Percentiles rank a stretch among this genome's conserved stretches.
Conservation (phyloP, 2,329 filamentous ascomycete species). For the Helminthosporium solani region DNA sequence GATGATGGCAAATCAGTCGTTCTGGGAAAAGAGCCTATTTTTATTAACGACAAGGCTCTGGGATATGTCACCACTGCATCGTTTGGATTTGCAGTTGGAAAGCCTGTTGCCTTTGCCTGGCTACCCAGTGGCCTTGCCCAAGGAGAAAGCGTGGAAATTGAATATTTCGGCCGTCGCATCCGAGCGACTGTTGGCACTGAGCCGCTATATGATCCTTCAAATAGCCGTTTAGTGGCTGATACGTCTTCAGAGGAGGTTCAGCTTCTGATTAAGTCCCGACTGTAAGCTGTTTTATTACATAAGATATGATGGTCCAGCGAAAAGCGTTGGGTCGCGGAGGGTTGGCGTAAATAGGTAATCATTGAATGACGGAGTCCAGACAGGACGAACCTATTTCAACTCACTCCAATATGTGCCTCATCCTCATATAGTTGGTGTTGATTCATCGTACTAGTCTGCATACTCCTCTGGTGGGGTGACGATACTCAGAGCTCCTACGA, state of each 20-base stretch:
- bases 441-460: too few species aligned
- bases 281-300: not conserved
- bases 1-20: conserved; percentile 59
- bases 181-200: conserved; percentile 56
- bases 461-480: too few species aligned
- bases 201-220: conserved; percentile 50
- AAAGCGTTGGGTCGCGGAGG: not conserved
- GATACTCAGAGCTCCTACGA: too few species aligned
- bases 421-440: too few species aligned
- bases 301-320: not conserved
- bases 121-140: conserved; percentile 51
- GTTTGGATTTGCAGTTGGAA: conserved; percentile 61
- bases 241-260: not conserved
- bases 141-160: conserved; percentile 57
- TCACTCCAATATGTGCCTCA: not conserved
- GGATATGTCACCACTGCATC: conserved; percentile 64
- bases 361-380: not conserved
- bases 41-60: conserved; percentile 46
- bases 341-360: not conserved
- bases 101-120: conserved; percentile 61
- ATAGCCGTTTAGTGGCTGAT: conserved; percentile 34
- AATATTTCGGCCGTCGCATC: conserved; percentile 61
- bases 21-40: conserved; percentile 64
- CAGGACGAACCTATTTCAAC: too few species aligned
- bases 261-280: not conserved